Evolutionary conservation across 305 asterid genomes (phyloP).

Genomic region (Rubia peregrina): DNA sequence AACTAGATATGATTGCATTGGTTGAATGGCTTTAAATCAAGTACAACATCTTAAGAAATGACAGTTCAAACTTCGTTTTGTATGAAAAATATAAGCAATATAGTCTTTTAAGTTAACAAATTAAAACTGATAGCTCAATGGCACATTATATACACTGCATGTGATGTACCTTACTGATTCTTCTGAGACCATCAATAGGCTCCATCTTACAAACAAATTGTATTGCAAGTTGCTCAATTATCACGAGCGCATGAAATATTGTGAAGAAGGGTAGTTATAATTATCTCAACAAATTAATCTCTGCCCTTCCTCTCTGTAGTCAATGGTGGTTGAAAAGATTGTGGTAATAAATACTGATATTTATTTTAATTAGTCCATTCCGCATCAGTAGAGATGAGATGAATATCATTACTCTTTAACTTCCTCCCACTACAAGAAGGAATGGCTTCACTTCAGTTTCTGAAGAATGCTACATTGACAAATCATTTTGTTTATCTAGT

Average conservation of each 20-base stretch:
- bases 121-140: slow-evolving; percentile 2
- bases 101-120: neutral
- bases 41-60: neutral
- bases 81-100: neutral
- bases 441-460: neutral
- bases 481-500: neutral
- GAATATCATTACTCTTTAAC: no score
- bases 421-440: no score
- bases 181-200: slow-evolving; percentile 87
- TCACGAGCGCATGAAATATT: neutral
- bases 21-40: neutral
- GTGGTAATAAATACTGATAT: no score
- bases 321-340: no score
- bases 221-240: neutral
- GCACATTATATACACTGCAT: slow-evolving; percentile 16
- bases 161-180: slow-evolving; percentile 71
- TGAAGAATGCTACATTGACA: neutral
- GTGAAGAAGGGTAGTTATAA: neutral
- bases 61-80: neutral
- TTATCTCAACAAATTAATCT: neutral
- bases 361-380: no score
- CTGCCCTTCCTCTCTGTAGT: neutral
- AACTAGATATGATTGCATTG: neutral
- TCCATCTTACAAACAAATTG: slow-evolving; percentile 50
- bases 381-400: no score